These are phyloP conservation scores for Primulina huaijiensis DNA, from an alignment of 257 asterid species.

Conservation along the genomic window DNA sequence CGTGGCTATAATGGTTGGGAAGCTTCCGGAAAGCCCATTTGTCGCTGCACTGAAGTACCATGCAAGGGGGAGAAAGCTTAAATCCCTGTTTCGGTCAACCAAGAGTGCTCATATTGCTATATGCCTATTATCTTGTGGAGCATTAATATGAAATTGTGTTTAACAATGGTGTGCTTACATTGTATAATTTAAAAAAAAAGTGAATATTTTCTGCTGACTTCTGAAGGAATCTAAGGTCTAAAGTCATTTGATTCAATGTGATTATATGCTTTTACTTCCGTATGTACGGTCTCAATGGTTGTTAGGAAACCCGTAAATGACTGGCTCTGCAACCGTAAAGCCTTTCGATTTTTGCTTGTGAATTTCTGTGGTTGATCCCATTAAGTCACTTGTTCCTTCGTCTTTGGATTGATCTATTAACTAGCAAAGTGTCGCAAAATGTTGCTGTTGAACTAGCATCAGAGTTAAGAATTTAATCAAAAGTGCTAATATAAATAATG, in stretches of 20 bases:
- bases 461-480: no score
- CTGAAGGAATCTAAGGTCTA: neutral
- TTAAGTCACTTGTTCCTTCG: no score
- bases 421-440: no score
- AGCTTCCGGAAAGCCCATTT: slow-evolving; percentile 81
- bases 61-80: slow-evolving; percentile 63
- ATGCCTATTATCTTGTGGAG: no score
- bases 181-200: neutral
- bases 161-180: neutral
- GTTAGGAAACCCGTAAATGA: neutral
- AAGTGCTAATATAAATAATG: no score
- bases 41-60: slow-evolving; percentile 69
- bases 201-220: neutral
- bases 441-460: no score
- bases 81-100: slow-evolving; percentile 29
- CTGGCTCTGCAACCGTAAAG: no score
- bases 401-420: no score
- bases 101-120: neutral
- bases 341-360: neutral
- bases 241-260: neutral
- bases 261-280: neutral
- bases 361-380: neutral
- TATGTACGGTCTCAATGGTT: neutral
- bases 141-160: neutral
- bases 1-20: slow-evolving; percentile 94